A percentile compares a stretch with the other conserved stretches of the same genome.
Conservation (phyloP, 306 rosid genomes). For the Gastrolobium bilobum region DNA sequence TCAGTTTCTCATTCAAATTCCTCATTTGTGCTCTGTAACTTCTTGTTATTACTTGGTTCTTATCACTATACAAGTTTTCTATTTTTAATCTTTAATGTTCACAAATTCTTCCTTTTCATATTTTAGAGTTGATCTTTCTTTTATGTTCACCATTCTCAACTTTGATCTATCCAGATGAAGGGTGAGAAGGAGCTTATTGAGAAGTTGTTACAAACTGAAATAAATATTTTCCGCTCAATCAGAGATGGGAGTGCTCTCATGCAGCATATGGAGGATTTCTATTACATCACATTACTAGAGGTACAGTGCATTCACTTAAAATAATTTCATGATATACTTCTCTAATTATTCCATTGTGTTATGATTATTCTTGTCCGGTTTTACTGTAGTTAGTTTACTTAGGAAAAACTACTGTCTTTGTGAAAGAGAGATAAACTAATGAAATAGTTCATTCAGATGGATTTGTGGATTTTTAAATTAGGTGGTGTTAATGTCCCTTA, state of each 20-base stretch:
- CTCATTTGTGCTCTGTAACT: too few relatives aligned
- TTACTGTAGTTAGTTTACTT: slow-evolving; percentile 7
- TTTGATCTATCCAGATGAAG: slow-evolving; percentile 74
- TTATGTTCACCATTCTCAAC: slow-evolving; percentile 26
- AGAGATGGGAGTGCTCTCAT: slow-evolving; percentile 96
- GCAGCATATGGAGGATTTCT: slow-evolving; percentile 99
- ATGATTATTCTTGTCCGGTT: not conserved
- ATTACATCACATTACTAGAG: slow-evolving; percentile 89
- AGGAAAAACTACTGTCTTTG: not conserved
- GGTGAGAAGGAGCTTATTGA: slow-evolving; percentile 95
- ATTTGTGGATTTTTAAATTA: not conserved
- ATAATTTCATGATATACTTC: slow-evolving; percentile 16
- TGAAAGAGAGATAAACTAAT: slow-evolving; percentile 2
- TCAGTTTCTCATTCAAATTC: too few relatives aligned
- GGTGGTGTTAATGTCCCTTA: not conserved
- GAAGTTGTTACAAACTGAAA: slow-evolving; percentile 88
- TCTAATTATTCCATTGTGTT: slow-evolving; percentile 3
- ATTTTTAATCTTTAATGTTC: not conserved
- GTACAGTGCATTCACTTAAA: slow-evolving; percentile 50
- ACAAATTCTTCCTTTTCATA: slow-evolving; percentile 8
- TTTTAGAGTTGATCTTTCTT: slow-evolving; percentile 13
- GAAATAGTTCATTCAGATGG: slow-evolving; percentile 15
- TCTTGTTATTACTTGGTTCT: too few relatives aligned
- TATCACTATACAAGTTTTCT: not conserved
- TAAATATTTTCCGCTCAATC: slow-evolving; percentile 86